Conservation (phyloP, 2,329 filamentous ascomycete genomes). For the Talaromyces islandicus region DNA sequence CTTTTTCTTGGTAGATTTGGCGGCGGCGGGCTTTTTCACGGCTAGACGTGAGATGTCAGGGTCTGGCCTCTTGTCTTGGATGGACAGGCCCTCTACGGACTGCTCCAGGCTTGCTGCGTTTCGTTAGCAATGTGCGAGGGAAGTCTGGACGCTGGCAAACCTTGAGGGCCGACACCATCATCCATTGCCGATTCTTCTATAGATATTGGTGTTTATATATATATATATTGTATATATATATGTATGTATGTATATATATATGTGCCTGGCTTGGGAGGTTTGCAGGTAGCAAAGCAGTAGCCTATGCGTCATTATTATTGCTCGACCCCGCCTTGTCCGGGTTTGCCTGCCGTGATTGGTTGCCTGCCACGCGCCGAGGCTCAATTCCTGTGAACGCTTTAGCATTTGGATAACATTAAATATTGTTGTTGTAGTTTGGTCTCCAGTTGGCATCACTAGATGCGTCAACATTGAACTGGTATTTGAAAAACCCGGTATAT, state of each 20-base stretch:
- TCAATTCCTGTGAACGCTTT: neutral
- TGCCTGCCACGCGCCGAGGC: neutral
- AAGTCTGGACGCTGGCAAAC: conserved; percentile 9
- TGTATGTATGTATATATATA: neutral
- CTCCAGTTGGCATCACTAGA: too few relatives aligned
- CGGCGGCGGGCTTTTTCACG: conserved; percentile 14
- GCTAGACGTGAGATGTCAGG: conserved; percentile 22
- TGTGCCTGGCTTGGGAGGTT: neutral
- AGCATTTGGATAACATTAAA: too few relatives aligned
- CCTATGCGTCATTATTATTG: neutral
- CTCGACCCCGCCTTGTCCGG: conserved; percentile 1
- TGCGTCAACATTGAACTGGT: too few relatives aligned
- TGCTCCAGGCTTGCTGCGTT: conserved; percentile 10
- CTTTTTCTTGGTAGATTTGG: conserved; percentile 22
- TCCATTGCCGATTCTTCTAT: conserved; percentile 5
- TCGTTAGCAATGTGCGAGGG: neutral
- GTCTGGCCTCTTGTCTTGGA: conserved; percentile 23
- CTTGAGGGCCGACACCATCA: conserved; percentile 12
- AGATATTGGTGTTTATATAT: neutral
- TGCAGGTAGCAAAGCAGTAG: neutral
- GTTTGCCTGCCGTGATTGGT: neutral
- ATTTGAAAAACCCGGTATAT: neutral
- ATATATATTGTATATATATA: neutral
- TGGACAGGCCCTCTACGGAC: conserved; percentile 14
- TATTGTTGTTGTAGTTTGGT: too few relatives aligned